These are phyloP conservation scores for Plectosphaerella sp. DNA, from an alignment of 2,329 filamentous ascomycete species.

Conservation along the genomic window DNA sequence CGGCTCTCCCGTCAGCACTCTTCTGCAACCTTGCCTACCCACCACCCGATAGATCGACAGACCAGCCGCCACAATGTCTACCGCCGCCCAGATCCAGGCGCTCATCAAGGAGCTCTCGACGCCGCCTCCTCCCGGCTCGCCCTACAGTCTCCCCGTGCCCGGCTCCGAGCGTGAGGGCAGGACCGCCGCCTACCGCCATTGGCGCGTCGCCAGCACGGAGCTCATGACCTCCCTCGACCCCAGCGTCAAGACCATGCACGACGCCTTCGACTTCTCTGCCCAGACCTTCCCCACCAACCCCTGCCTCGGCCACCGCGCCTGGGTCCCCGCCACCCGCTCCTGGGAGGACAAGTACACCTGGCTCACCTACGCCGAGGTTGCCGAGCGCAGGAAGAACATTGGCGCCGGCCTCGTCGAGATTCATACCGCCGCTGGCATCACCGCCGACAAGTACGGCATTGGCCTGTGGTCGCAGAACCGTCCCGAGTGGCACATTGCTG, in stretches of 20 bases:
- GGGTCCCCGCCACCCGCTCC: slow-evolving; percentile 67
- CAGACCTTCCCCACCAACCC: slow-evolving; percentile 59
- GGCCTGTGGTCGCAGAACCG: slow-evolving; percentile 86
- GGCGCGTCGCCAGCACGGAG: slow-evolving; percentile 66
- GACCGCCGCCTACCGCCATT: slow-evolving; percentile 77
- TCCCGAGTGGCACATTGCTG: slow-evolving; percentile 81
- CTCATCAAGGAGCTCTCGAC: slow-evolving; percentile 48
- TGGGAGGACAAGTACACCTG: slow-evolving; percentile 75
- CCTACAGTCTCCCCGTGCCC: slow-evolving; percentile 74
- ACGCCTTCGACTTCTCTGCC: slow-evolving; percentile 70
- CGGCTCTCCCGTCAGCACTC: background rate
- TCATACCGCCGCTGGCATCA: slow-evolving; percentile 66
- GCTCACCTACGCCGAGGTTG: slow-evolving; percentile 78
- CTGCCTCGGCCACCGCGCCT: slow-evolving; percentile 78
- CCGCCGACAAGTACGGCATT: slow-evolving; percentile 61
- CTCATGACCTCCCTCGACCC: slow-evolving; percentile 71
- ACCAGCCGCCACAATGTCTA: slow-evolving; percentile 23
- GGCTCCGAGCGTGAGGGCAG: slow-evolving; percentile 70
- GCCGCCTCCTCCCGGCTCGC: slow-evolving; percentile 67
- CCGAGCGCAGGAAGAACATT: slow-evolving; percentile 74
- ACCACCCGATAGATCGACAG: slow-evolving; percentile 3
- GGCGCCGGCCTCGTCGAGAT: slow-evolving; percentile 82
- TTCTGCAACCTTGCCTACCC: background rate
- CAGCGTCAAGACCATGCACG: slow-evolving; percentile 66
- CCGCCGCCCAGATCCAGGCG: slow-evolving; percentile 25